Percentiles rank a stretch among this genome's conserved stretches.
phyloP scores from a whole-genome alignment of 78 protist genomes.

The Dictyostelium discoideum region DNA sequence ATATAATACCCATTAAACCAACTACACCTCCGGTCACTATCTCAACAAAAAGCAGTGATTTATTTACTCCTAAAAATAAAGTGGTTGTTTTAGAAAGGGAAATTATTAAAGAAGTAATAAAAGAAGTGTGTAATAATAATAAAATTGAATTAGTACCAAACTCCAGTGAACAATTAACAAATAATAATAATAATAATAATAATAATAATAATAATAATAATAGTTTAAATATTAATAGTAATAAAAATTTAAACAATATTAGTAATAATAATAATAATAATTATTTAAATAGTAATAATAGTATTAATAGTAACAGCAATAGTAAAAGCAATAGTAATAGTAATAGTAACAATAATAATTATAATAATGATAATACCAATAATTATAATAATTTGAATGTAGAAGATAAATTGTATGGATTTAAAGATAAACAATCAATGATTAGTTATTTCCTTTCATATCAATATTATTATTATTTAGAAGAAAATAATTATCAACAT shows the following conservation, averaged over 20 bases:
- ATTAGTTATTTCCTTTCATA: background rate
- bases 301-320: background rate
- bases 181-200: background rate
- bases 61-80: background rate
- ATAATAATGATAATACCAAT: background rate
- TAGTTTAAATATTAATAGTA: too few species aligned
- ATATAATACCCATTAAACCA: too few species aligned
- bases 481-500: background rate
- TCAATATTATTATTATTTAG: background rate
- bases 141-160: too few species aligned
- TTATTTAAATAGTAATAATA: background rate
- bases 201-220: background rate
- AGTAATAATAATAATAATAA: background rate
- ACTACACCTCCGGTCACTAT: background rate
- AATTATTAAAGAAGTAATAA: background rate
- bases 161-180: background rate
- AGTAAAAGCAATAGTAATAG: background rate
- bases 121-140: background rate
- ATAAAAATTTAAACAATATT: too few species aligned
- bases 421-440: background rate
- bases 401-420: background rate
- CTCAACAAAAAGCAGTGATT: background rate
- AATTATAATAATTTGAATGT: background rate
- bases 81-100: background rate
- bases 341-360: background rate